Percentiles rank a stretch among this genome's conserved stretches.
phyloP scores from a whole-genome alignment of 805 yeast species.

The Candida golubevii region DNA sequence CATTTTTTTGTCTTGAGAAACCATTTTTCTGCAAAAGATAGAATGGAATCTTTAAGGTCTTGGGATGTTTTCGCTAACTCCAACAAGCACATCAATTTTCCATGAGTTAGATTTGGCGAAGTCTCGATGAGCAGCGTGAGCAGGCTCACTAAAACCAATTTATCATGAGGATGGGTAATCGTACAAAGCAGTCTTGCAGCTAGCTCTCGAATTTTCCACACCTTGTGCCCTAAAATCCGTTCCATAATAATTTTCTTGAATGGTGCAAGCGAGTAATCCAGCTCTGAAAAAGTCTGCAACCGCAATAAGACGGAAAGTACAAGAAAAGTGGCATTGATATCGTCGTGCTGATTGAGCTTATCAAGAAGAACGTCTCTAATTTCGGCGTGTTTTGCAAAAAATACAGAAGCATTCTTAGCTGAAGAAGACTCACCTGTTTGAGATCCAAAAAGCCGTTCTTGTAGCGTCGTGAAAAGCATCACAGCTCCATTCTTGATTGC shows the following conservation, averaged over 20 bases:
- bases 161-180: constrained; percentile 25
- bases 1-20: constrained; percentile 33
- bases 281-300: constrained; percentile 56
- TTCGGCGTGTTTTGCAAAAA: constrained; percentile 62
- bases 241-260: constrained; percentile 38
- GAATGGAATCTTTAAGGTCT: not conserved
- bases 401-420: constrained; percentile 53
- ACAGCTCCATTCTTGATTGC: constrained; percentile 87
- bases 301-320: constrained; percentile 69
- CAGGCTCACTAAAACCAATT: constrained; percentile 20
- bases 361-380: constrained; percentile 47
- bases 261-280: constrained; percentile 43
- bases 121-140: constrained; percentile 4
- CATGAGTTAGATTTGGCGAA: constrained; percentile 9
- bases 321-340: constrained; percentile 62
- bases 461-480: constrained; percentile 85
- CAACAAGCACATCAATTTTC: constrained; percentile 9
- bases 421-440: constrained; percentile 32
- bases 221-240: constrained; percentile 43
- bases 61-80: constrained; percentile 4
- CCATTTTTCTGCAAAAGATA: constrained; percentile 17
- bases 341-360: constrained; percentile 27
- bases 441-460: constrained; percentile 73
- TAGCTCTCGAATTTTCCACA: constrained; percentile 87
- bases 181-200: constrained; percentile 69